Evolutionary conservation across 768 basidiomycete genomes (phyloP).

Genomic region (Podaxis sp.): DNA sequence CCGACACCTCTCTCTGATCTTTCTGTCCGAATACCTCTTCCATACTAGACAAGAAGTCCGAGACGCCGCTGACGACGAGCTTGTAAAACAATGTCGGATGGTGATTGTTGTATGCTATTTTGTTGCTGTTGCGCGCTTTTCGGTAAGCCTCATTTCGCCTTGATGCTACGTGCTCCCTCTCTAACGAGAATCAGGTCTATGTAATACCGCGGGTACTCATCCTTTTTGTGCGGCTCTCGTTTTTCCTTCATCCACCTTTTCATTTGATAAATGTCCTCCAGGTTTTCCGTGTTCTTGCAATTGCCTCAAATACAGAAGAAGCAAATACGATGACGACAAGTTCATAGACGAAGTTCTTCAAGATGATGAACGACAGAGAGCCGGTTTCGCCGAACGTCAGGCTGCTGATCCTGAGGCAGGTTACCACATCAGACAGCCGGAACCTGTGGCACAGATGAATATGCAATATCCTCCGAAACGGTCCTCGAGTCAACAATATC

Average conservation of each 20-base stretch:
- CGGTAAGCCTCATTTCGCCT: not conserved
- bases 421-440: slow-evolving; percentile 4
- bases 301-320: not conserved
- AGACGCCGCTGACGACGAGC: not conserved
- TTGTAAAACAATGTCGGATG: slow-evolving; percentile 1
- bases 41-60: no score
- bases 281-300: slow-evolving; percentile 1
- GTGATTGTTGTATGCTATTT: slow-evolving; percentile 8
- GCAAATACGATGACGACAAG: slow-evolving; percentile 5
- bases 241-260: not conserved
- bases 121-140: slow-evolving; percentile 9
- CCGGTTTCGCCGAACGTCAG: not conserved
- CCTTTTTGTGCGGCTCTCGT: not conserved
- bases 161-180: not conserved
- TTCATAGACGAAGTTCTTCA: slow-evolving; percentile 11
- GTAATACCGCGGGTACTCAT: slow-evolving; percentile 1
- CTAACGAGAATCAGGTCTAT: slow-evolving; percentile 6
- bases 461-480: slow-evolving; percentile 1
- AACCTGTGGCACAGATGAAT: slow-evolving; percentile 8
- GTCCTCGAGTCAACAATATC: not conserved
- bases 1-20: not conserved
- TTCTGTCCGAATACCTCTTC: not conserved
- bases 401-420: not conserved
- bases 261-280: not conserved
- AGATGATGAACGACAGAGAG: not conserved